Conservation (phyloP, 2,329 filamentous ascomycete genomes). For the Aureobasidium pullulans region DNA sequence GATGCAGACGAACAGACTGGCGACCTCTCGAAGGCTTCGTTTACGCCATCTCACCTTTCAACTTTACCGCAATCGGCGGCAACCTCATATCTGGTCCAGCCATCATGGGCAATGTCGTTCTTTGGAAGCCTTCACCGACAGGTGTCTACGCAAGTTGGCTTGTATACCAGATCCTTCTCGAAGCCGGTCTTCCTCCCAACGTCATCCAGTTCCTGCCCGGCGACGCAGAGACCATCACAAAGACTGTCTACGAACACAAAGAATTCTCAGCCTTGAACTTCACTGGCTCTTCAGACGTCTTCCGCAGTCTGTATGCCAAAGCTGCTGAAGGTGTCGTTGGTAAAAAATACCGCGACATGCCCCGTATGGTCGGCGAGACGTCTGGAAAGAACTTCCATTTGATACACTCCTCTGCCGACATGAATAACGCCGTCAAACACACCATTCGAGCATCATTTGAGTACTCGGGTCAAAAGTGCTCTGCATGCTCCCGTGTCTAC, state of each 20-base stretch:
- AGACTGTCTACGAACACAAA: constrained; percentile 28
- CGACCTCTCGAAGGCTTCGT: constrained; percentile 38
- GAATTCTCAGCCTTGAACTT: constrained; percentile 34
- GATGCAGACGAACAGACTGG: constrained; percentile 27
- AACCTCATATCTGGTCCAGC: constrained; percentile 31
- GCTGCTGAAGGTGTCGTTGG: constrained; percentile 26
- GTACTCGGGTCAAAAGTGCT: constrained; percentile 48
- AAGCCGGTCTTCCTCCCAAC: constrained; percentile 33
- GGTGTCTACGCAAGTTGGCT: constrained; percentile 30
- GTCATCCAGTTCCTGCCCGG: constrained; percentile 36
- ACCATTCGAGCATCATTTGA: constrained; percentile 45
- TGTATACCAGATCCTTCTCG: constrained; percentile 34
- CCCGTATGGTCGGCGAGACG: constrained; percentile 45
- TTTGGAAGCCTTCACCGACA: constrained; percentile 36
- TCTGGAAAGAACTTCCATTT: constrained; percentile 49
- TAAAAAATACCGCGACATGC: constrained; percentile 32
- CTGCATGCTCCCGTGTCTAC: constrained; percentile 39
- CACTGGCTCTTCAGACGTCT: constrained; percentile 34
- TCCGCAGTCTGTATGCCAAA: constrained; percentile 28
- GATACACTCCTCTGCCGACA: constrained; percentile 41
- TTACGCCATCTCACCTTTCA: constrained; percentile 37
- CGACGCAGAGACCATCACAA: constrained; percentile 31
- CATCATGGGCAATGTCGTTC: constrained; percentile 35
- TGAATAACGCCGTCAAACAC: constrained; percentile 40
- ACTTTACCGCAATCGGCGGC: constrained; percentile 37